Percentiles rank a stretch among this genome's conserved stretches.
Evolutionary conservation across 441 rosid species (phyloP).

Genomic region (Eruca vesicaria): DNA sequence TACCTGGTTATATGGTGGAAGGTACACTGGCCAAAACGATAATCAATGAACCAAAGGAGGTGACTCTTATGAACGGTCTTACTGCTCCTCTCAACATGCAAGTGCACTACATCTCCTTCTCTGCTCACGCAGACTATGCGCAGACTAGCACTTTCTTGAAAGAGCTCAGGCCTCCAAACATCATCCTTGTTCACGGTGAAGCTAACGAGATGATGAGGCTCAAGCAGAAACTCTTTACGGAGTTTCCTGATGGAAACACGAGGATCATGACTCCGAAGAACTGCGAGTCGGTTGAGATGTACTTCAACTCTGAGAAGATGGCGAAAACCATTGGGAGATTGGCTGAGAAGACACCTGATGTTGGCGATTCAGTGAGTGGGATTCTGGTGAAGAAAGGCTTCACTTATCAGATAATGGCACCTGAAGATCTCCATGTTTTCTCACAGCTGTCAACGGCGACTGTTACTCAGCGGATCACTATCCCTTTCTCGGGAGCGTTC

Average conservation of each 20-base stretch:
- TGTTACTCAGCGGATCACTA: conserved; percentile 74
- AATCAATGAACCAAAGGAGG: conserved; percentile 87
- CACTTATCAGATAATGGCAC: conserved; percentile 93
- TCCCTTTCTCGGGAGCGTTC: conserved; percentile 75
- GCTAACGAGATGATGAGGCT: conserved; percentile 94
- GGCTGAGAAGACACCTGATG: conserved; percentile 78
- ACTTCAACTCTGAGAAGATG: conserved; percentile 84
- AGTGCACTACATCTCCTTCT: conserved; percentile 88
- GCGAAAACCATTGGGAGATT: conserved; percentile 84
- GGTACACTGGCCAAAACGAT: conserved; percentile 82
- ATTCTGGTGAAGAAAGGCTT: conserved; percentile 88
- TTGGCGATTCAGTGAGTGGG: conserved; percentile 75
- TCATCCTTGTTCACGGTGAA: conserved; percentile 91
- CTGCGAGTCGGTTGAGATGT: conserved; percentile 86
- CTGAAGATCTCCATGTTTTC: conserved; percentile 91
- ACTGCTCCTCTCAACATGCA: conserved; percentile 83
- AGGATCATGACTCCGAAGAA: conserved; percentile 84
- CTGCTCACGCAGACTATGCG: conserved; percentile 92
- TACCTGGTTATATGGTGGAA: conserved; percentile 84
- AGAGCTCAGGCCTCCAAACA: conserved; percentile 93
- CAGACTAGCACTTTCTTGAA: conserved; percentile 89
- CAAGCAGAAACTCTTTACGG: conserved; percentile 75
- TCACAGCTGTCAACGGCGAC: conserved; percentile 89
- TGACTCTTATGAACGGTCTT: conserved; percentile 90
- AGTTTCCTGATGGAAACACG: conserved; percentile 73